Evolutionary conservation across 2,329 filamentous ascomycete genomes (phyloP), one percentile per base, ranked within the genome.

Genomic region (Hymenotorrendiella dingleyae): DNA sequence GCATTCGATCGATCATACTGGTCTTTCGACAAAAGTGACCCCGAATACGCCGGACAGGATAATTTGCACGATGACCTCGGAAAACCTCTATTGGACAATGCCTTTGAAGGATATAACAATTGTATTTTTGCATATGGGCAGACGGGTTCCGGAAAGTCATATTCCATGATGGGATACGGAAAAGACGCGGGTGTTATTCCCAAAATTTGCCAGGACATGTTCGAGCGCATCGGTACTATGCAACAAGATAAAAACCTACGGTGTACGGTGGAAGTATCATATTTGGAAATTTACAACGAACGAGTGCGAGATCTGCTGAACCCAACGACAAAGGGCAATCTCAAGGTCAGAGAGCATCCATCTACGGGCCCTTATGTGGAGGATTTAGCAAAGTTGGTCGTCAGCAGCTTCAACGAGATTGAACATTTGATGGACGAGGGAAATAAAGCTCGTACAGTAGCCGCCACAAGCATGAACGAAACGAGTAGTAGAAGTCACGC

Each of bases 151-250:
- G 93, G 93, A 67, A 98, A 98, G 69, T 96, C 89, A 12, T 98
- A 98, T 66, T 96, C 90, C 23, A 98, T 98, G 91, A 98, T 98
- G 93, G 93, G 93, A 36, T 98, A 97, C 67, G 93, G 93, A 41
- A 84, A 91, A 59, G 91, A 98, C 61, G 78, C 89, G 45, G 93
- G 93, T 64, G 93, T 98, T 51, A 97, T 97, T 49, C 93, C 94
- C 34, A 86, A 82, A 59, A 98, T 98, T 68, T 98, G 93, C 65
- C 86, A 93, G 69, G 84, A 95, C 59, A 97, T 98, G 89, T 98
- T 98, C 64, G 79, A 84, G 60, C 77, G 91, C 51, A 98, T 98
- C 60, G 70, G 70, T 20, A 68, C 69, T 36, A 72, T 91, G 57
- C 76, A 84, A 54, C 62, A 73, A 54, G 88, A 95, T 65, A 82